Conservation (phyloP, 164 flowering plant species). For the Vitis amurensis region DNA sequence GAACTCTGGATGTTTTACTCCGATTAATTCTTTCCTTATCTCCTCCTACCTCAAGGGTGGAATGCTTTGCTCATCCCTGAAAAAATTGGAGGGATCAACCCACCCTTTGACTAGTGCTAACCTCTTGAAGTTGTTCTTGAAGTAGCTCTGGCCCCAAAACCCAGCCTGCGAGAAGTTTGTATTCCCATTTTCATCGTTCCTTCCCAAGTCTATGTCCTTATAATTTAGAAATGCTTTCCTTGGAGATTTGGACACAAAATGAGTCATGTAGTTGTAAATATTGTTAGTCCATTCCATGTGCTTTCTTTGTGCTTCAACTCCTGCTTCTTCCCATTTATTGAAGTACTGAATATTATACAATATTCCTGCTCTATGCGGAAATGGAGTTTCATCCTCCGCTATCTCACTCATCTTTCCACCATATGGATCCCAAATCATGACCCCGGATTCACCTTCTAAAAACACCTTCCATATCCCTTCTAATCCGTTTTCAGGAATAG, state of each 20-base stretch:
- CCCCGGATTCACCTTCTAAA: background rate
- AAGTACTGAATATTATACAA: background rate
- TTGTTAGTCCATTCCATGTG: background rate
- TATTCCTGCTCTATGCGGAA: constrained; percentile 1
- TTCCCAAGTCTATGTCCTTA: constrained; percentile 23
- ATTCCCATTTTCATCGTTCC: constrained; percentile 12
- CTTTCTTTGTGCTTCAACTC: background rate
- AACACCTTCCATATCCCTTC: background rate
- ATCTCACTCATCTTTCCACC: constrained; percentile 6
- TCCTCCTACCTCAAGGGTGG: background rate
- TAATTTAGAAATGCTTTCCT: constrained; percentile 21
- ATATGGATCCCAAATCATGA: background rate
- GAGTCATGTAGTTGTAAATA: constrained; percentile 16
- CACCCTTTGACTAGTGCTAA: constrained; percentile 20
- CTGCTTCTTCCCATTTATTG: background rate
- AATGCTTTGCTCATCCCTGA: constrained; percentile 30
- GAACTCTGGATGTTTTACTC: too few relatives aligned
- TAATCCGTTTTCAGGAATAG: background rate
- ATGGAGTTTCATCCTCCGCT: background rate
- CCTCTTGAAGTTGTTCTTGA: constrained; percentile 17
- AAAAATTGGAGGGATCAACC: constrained; percentile 29
- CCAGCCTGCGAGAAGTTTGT: constrained; percentile 14
- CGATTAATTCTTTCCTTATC: too few relatives aligned
- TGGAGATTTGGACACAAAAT: constrained; percentile 23
- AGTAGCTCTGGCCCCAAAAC: constrained; percentile 19